Conservation (phyloP, 192 early-diverging fungal species). For the Coemansia sp. region DNA sequence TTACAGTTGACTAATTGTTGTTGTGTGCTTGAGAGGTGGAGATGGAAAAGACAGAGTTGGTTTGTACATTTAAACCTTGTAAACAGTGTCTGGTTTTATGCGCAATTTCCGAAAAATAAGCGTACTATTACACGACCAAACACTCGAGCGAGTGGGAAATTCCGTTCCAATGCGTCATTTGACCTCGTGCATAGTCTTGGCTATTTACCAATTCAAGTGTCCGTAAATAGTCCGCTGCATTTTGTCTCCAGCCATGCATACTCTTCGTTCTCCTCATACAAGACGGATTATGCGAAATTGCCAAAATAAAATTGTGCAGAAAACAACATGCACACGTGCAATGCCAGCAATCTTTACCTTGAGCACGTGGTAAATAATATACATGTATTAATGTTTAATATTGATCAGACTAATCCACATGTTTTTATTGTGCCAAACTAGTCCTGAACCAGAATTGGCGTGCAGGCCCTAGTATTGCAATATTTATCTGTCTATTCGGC, state of each 20-base stretch:
- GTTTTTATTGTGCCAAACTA: too few relatives aligned
- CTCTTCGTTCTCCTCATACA: neutral
- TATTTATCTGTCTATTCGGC: too few relatives aligned
- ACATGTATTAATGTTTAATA: neutral
- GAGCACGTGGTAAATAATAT: neutral
- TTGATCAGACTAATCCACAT: too few relatives aligned
- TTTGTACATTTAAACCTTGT: neutral
- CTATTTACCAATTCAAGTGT: neutral
- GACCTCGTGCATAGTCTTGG: constrained; percentile 4
- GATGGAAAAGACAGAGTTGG: neutral
- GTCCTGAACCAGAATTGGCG: too few relatives aligned
- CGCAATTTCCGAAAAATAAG: neutral
- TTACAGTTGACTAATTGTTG: neutral
- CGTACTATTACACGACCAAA: neutral
- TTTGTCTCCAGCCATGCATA: neutral
- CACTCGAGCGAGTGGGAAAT: neutral
- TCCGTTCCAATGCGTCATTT: neutral
- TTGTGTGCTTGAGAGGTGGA: neutral
- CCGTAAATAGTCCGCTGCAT: constrained; percentile 1
- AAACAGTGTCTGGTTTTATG: neutral
- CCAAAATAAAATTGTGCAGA: neutral
- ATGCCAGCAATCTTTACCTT: neutral
- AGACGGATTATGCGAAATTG: too few relatives aligned
- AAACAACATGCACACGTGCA: neutral
- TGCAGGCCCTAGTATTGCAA: too few relatives aligned